Percentiles rank a stretch among this genome's conserved stretches.
These are phyloP conservation scores for Malus hybrid DNA, from an alignment of 331 rosid genomes.

Conservation along the genomic window DNA sequence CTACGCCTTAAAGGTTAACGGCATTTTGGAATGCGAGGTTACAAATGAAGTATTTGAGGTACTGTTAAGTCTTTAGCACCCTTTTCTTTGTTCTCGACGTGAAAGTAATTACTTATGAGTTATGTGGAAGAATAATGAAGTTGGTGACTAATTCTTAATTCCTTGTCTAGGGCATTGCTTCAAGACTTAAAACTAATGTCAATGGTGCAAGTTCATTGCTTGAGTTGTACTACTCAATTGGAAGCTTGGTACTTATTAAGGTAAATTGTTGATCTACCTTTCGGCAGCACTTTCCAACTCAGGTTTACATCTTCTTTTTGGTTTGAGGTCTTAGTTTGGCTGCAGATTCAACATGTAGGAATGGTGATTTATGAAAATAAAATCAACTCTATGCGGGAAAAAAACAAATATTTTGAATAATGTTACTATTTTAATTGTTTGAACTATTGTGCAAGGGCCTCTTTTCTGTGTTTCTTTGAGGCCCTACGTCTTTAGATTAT, in stretches of 20 bases:
- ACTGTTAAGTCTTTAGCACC: conserved; percentile 8
- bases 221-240: conserved; percentile 65
- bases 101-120: conserved; percentile 7
- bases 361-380: not conserved
- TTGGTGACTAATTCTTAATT: conserved; percentile 18
- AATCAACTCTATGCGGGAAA: not conserved
- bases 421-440: not conserved
- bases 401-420: not conserved
- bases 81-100: conserved; percentile 11
- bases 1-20: conserved; percentile 61
- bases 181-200: conserved; percentile 47
- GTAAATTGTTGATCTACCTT: conserved; percentile 20
- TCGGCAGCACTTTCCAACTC: not conserved
- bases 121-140: not conserved
- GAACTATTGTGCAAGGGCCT: not conserved
- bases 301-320: not conserved
- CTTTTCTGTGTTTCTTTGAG: not conserved
- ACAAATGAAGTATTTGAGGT: conserved; percentile 54
- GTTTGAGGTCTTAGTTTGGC: not conserved
- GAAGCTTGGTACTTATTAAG: conserved; percentile 73
- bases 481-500: not conserved
- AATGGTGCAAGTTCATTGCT: conserved; percentile 61
- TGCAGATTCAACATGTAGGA: not conserved
- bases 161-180: conserved; percentile 48
- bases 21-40: conserved; percentile 57